Evolutionary conservation across 495 filamentous ascomycete species (phyloP), one percentile per base, ranked within the genome.

Genomic region (Coniosporium apollinis): DNA sequence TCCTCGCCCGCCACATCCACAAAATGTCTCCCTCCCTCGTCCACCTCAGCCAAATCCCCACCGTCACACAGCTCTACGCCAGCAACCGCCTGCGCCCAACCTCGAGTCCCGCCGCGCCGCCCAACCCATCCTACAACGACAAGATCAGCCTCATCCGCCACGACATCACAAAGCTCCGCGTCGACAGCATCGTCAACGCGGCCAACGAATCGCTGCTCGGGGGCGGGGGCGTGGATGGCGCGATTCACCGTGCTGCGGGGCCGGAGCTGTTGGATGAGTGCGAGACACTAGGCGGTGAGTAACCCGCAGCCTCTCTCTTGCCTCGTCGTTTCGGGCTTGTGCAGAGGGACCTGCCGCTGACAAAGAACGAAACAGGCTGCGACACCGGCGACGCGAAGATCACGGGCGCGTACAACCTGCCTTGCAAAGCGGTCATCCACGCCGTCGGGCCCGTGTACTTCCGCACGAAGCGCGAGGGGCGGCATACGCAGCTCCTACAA

Each of bases 141-240:
- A 75, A 66, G 33, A 62, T 97, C 42, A 66, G 67, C 17, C 53
- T 82, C 20, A 64, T 89, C 43, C 72, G 72, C 35, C 64, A 68
- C 31, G 86, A 94, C 53, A 93, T 97, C 56, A 94, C 86, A 10
- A 76, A 61, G 9, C 70, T 97, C 11, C 53, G 64, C 28, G 70
- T 85, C 21, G 82, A 81, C 45, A 76, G 74, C 39, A 94, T 94
- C 46, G 86, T 94, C 49, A 94, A 96, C 54, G 87, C 89, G 7
- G 86, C 89, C 15, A 94, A 94, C 51, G 55, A 58, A 13, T 74
- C 67, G 5, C 67, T 97, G 0, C 63, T 80, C 2, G 80, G 83
- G 32, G 89, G 89, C 28, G 82, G 83, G 11, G 89, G 87, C 22
- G 84, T 94, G 16, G 54, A 57, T 29, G 49, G 52, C 31, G 83